Evolutionary conservation across 345 rosid genomes (phyloP).

Genomic region (Eucalyptus polybractea): DNA sequence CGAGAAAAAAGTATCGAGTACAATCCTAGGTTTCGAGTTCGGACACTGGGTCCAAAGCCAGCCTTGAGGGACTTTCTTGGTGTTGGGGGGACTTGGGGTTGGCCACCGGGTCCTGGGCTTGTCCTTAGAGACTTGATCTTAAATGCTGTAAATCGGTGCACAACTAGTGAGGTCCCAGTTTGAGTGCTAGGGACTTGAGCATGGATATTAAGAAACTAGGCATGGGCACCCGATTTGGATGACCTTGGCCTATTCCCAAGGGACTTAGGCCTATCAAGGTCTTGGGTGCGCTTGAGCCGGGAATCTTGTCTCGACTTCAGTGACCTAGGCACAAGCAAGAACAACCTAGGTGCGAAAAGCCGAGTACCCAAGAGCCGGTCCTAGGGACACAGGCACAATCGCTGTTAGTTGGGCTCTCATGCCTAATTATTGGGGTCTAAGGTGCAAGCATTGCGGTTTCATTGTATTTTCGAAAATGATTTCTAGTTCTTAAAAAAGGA

Average conservation of each 20-base stretch:
- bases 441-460: neutral
- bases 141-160: neutral
- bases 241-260: neutral
- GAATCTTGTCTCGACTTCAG: too few species aligned
- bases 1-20: neutral
- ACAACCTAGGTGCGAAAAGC: neutral
- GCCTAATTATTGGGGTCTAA: neutral
- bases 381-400: accelerated
- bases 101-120: neutral
- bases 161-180: neutral
- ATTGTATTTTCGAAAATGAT: neutral
- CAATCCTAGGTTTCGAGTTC: neutral
- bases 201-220: neutral
- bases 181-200: neutral
- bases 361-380: accelerated
- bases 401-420: neutral
- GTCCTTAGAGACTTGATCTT: neutral
- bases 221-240: neutral
- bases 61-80: neutral
- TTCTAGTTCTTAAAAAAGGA: neutral
- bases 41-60: neutral
- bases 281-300: neutral
- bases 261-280: neutral
- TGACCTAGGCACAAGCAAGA: neutral
- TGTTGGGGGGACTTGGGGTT: neutral